phyloP scores from a whole-genome alignment of 1,284 basidiomycete genomes.

The Cutaneotrichosporon spelunceum region DNA sequence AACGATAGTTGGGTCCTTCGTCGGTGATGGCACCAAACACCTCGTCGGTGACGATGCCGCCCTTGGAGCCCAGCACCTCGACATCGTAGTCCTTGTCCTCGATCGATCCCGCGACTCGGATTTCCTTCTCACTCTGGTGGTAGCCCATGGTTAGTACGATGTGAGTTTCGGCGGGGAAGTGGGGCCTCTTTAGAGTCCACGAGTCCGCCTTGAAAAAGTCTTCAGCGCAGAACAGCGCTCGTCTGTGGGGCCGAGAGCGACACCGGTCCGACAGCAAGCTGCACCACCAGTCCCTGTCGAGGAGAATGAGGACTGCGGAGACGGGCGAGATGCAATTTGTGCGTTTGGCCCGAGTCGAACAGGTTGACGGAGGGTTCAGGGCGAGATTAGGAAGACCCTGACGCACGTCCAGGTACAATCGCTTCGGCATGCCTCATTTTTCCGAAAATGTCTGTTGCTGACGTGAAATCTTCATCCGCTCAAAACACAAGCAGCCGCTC shows the following conservation, averaged over 20 bases:
- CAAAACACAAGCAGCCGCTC: too few relatives aligned
- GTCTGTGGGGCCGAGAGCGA: background rate
- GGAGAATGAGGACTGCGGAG: background rate
- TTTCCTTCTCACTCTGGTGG: background rate
- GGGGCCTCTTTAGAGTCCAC: background rate
- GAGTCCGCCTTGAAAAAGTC: background rate
- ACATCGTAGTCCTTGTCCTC: background rate
- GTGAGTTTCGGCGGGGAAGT: background rate
- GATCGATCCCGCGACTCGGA: background rate
- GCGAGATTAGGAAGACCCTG: background rate
- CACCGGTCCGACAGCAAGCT: background rate
- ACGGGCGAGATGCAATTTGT: too few relatives aligned
- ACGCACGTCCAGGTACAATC: background rate
- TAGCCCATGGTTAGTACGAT: background rate
- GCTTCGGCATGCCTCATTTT: background rate
- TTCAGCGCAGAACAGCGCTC: background rate
- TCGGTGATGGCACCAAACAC: constrained; percentile 30
- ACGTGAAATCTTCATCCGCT: background rate
- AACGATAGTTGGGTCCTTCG: constrained; percentile 31
- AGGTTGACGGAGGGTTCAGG: background rate
- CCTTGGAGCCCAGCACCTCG: background rate
- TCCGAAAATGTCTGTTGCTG: background rate
- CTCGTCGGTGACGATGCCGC: constrained; percentile 18
- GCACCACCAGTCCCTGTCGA: background rate
- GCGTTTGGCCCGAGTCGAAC: background rate